These are phyloP conservation scores for Radiomyces spectabilis DNA, from an alignment of 192 early-diverging fungal species.

Conservation along the genomic window DNA sequence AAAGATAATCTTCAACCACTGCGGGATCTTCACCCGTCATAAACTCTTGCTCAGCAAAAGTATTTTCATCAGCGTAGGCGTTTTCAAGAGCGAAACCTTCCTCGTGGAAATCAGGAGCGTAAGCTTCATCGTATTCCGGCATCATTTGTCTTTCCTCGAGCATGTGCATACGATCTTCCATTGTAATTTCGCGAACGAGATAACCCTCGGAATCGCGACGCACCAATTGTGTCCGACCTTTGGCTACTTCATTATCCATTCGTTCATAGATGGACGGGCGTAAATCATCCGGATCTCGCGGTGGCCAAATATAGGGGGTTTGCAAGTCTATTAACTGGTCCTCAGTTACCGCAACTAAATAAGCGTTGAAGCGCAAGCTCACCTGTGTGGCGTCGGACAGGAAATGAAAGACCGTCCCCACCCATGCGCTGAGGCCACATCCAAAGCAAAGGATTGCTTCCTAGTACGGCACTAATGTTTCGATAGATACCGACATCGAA, in stretches of 20 bases:
- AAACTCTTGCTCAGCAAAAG: too few species aligned
- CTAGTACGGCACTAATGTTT: slow-evolving; percentile 73
- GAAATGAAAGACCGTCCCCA: slow-evolving; percentile 65
- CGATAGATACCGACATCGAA: slow-evolving; percentile 70
- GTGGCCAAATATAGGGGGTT: slow-evolving; percentile 20
- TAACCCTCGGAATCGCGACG: slow-evolving; percentile 33
- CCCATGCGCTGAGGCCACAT: slow-evolving; percentile 49
- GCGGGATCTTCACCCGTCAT: too few species aligned
- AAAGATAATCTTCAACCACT: too few species aligned
- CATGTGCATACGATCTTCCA: slow-evolving; percentile 19
- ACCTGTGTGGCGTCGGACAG: slow-evolving; percentile 41
- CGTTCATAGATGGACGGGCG: slow-evolving; percentile 5
- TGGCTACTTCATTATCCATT: not conserved
- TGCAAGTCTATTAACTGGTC: slow-evolving; percentile 2
- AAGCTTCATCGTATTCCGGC: too few species aligned
- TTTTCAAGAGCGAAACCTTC: too few species aligned
- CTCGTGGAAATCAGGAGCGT: too few species aligned
- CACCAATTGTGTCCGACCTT: slow-evolving; percentile 7
- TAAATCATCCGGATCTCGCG: slow-evolving; percentile 18
- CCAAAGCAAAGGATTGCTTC: slow-evolving; percentile 57
- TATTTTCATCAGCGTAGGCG: too few species aligned
- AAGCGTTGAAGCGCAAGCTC: not conserved
- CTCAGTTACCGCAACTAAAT: not conserved
- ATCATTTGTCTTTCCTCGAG: too few species aligned
- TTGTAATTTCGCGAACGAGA: slow-evolving; percentile 25